phyloP scores from a whole-genome alignment of 192 early-diverging fungal species.

The Umbelopsis sp. region DNA sequence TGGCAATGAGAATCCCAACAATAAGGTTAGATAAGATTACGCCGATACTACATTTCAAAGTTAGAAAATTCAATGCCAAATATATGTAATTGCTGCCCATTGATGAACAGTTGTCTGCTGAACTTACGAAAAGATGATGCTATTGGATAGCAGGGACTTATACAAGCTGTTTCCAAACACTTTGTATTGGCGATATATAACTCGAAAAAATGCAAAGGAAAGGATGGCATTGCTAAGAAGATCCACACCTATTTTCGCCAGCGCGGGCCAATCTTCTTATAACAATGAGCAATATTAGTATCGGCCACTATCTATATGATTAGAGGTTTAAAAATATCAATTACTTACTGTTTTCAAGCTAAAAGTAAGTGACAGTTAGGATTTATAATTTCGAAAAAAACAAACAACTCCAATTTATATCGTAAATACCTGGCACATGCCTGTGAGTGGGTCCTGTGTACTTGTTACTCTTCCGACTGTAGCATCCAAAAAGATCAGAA shows the following conservation, averaged over 20 bases:
- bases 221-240: slow-evolving; percentile 35
- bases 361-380: background rate
- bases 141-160: slow-evolving; percentile 31
- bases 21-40: slow-evolving; percentile 34
- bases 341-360: slow-evolving; percentile 30
- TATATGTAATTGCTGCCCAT: no score
- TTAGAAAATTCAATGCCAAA: no score
- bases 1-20: slow-evolving; percentile 32
- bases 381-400: no score
- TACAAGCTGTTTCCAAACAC: slow-evolving; percentile 32
- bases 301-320: background rate
- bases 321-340: background rate
- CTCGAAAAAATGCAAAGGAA: slow-evolving; percentile 31
- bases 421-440: slow-evolving; percentile 30
- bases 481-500: slow-evolving; percentile 29
- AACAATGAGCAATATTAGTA: background rate
- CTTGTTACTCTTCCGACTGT: slow-evolving; percentile 28
- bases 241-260: slow-evolving; percentile 39
- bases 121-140: slow-evolving; percentile 39
- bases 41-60: slow-evolving; percentile 27
- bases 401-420: no score
- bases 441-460: slow-evolving; percentile 24
- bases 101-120: background rate
- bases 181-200: slow-evolving; percentile 30
- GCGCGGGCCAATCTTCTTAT: slow-evolving; percentile 37